Evolutionary conservation across 176 grass and related monocot species (phyloP).

Genomic region (Saccharum officinarum): DNA sequence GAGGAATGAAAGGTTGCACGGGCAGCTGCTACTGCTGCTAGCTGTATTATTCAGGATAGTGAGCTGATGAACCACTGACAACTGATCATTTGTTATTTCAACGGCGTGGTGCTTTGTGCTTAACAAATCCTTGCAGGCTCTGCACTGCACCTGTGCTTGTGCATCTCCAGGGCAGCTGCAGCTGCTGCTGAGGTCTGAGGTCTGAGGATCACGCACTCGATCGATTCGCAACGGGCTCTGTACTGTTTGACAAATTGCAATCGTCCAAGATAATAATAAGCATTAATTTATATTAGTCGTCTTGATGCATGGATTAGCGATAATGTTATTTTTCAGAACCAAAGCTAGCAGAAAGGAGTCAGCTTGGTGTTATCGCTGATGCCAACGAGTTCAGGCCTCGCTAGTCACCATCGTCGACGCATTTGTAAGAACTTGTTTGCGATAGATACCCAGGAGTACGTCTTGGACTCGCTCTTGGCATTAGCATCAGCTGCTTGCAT

Average conservation of each 20-base stretch:
- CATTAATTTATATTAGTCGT: neutral
- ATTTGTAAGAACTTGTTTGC: neutral
- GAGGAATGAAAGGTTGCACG: constrained; percentile 33
- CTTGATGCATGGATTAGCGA: neutral
- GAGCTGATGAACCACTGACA: constrained; percentile 9
- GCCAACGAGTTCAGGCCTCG: constrained; percentile 14
- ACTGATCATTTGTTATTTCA: neutral
- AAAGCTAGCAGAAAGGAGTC: neutral
- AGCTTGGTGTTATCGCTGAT: constrained; percentile 5
- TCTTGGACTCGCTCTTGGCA: neutral
- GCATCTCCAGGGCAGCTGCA: neutral
- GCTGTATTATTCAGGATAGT: neutral
- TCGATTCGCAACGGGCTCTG: constrained; percentile 13
- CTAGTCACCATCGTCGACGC: constrained; percentile 4
- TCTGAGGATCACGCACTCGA: neutral
- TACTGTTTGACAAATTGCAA: constrained; percentile 8
- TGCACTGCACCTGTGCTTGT: constrained; percentile 9
- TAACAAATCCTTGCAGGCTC: constrained; percentile 2
- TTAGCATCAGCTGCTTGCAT: neutral
- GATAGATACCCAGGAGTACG: neutral
- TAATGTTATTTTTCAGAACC: neutral
- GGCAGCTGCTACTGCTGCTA: constrained; percentile 6
- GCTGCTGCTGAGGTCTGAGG: neutral
- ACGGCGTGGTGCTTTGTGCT: neutral
- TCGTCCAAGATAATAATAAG: neutral